Percentiles rank a stretch among this genome's conserved stretches.
Conservation (phyloP, 768 basidiomycete genomes). For the Russula compacta region DNA sequence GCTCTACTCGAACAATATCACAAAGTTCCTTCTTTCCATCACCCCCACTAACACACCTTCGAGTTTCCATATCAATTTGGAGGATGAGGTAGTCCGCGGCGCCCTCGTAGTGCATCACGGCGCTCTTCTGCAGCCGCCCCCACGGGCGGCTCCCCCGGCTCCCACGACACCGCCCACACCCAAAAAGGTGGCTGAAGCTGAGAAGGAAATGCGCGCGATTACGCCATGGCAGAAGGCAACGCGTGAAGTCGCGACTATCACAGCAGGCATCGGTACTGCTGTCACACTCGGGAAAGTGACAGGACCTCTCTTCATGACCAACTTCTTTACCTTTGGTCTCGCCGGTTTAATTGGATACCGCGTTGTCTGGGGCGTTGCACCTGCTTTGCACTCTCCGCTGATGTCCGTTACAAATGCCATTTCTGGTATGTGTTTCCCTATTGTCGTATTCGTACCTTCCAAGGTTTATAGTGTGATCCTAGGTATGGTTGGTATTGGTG, state of each 20-base stretch:
- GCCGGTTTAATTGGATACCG: constrained; percentile 82
- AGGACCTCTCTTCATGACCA: constrained; percentile 77
- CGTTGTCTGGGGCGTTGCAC: constrained; percentile 84
- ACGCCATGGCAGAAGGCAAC: constrained; percentile 82
- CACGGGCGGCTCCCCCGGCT: constrained; percentile 60
- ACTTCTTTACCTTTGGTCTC: constrained; percentile 82
- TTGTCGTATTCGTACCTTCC: neutral
- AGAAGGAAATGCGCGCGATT: constrained; percentile 41
- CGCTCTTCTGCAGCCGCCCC: constrained; percentile 52
- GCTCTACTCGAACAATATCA: constrained; percentile 85
- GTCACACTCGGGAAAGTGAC: constrained; percentile 74
- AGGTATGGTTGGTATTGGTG: constrained; percentile 76
- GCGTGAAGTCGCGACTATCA: constrained; percentile 64
- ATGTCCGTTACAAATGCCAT: constrained; percentile 91
- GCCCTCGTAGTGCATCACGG: constrained; percentile 69
- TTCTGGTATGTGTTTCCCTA: constrained; percentile 44
- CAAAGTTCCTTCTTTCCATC: constrained; percentile 80
- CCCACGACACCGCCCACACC: constrained; percentile 41
- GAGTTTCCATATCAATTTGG: constrained; percentile 57
- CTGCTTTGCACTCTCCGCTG: constrained; percentile 79
- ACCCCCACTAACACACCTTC: constrained; percentile 40
- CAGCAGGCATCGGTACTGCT: constrained; percentile 65
- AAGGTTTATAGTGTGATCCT: neutral
- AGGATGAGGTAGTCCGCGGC: constrained; percentile 79
- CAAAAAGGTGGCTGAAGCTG: constrained; percentile 36